phyloP scores from a whole-genome alignment of 2,329 filamentous ascomycete genomes.

The Verticillium longisporum region DNA sequence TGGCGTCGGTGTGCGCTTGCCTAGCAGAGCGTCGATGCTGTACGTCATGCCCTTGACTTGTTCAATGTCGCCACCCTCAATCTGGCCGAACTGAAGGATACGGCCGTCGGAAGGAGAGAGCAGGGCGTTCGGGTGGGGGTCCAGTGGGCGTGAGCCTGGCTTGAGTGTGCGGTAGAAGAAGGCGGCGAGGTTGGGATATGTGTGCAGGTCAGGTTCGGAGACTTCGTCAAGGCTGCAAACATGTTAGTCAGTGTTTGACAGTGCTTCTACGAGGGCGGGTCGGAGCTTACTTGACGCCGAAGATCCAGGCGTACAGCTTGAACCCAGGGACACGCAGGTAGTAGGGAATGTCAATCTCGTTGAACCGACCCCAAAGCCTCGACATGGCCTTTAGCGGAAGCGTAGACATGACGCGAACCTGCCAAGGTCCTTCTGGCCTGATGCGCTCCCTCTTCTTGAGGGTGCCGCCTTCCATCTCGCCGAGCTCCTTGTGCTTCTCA shows the following conservation, averaged over 20 bases:
- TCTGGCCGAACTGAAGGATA: constrained; percentile 84
- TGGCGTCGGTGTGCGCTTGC: constrained; percentile 51
- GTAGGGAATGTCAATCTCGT: constrained; percentile 82
- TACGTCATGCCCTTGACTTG: constrained; percentile 99
- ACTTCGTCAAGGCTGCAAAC: constrained; percentile 67
- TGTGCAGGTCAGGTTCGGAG: constrained; percentile 78
- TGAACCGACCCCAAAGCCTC: constrained; percentile 83
- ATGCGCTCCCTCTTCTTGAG: constrained; percentile 48
- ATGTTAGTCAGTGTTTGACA: constrained; percentile 15
- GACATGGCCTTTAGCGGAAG: constrained; percentile 87
- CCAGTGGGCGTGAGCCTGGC: constrained; percentile 77
- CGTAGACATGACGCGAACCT: constrained; percentile 90
- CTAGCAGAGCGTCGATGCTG: constrained; percentile 85
- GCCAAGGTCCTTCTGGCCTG: constrained; percentile 82
- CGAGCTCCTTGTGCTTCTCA: constrained; percentile 38
- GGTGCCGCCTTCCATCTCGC: constrained; percentile 32
- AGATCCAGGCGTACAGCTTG: constrained; percentile 83
- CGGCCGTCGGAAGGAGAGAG: constrained; percentile 87
- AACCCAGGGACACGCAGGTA: constrained; percentile 84
- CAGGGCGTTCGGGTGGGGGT: constrained; percentile 72
- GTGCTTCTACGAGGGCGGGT: not conserved
- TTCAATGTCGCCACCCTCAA: constrained; percentile 90
- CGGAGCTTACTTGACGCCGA: constrained; percentile 65
- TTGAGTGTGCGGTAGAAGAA: constrained; percentile 98
- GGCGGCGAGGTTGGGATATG: constrained; percentile 85